These are phyloP conservation scores for Aspergillus steynii DNA, from an alignment of 495 filamentous ascomycete species.

Conservation along the genomic window DNA sequence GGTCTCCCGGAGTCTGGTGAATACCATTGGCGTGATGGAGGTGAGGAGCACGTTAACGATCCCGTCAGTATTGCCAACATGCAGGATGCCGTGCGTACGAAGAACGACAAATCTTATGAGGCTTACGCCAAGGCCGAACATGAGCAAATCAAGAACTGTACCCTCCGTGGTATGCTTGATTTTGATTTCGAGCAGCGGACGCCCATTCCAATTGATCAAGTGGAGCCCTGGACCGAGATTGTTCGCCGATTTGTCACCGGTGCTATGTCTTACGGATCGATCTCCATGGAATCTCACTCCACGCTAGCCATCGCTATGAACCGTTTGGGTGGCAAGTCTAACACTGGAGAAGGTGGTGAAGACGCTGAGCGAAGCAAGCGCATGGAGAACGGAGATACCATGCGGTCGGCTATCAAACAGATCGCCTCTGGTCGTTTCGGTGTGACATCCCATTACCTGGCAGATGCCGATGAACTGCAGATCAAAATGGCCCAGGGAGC, in stretches of 20 bases:
- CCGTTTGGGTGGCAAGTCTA: conserved; percentile 94
- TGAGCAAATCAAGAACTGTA: conserved; percentile 98
- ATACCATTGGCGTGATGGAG: conserved; percentile 99
- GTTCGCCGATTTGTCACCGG: conserved; percentile 98
- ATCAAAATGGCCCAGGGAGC: conserved; percentile 99
- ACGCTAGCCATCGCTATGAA: conserved; percentile 98
- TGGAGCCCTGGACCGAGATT: conserved; percentile 99
- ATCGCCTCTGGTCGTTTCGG: conserved; percentile 97
- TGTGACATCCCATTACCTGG: conserved; percentile 97
- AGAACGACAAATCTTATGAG: conserved; percentile 99
- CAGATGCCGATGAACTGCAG: conserved; percentile 96
- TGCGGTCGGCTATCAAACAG: conserved; percentile 99
- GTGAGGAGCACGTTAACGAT: conserved; percentile 98
- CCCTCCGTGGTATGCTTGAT: conserved; percentile 92
- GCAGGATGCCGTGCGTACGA: conserved; percentile 95
- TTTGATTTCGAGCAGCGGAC: conserved; percentile 91
- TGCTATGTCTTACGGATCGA: conserved; percentile 99
- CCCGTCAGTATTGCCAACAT: conserved; percentile 95
- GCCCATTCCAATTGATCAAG: conserved; percentile 93
- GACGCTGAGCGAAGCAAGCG: conserved; percentile 87
- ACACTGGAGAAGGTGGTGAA: conserved; percentile 98
- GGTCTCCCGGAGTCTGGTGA: conserved; percentile 94
- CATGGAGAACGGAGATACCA: conserved; percentile 92
- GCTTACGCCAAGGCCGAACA: conserved; percentile 94
- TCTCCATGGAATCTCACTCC: conserved; percentile 99